phyloP scores from a whole-genome alignment of 2,329 filamentous ascomycete genomes.

The Colletotrichum noveboracense region DNA sequence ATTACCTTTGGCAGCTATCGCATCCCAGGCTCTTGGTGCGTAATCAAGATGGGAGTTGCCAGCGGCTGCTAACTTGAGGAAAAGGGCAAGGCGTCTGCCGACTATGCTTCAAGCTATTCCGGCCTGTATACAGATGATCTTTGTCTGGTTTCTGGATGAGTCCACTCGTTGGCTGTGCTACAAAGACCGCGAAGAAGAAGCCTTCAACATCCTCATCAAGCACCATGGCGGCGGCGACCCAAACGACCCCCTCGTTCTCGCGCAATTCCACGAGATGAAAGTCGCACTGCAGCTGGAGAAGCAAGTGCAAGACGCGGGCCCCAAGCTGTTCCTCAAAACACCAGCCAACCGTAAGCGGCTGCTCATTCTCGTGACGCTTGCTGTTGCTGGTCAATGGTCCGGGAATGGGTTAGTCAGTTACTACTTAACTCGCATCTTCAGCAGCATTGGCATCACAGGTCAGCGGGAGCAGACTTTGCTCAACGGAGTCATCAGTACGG shows the following conservation, averaged over 20 bases:
- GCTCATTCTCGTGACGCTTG: slow-evolving; percentile 26
- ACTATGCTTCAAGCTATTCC: not conserved
- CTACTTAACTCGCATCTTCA: slow-evolving; percentile 41
- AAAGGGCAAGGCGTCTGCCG: not conserved
- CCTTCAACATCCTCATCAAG: slow-evolving; percentile 32
- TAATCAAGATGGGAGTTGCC: too few relatives aligned
- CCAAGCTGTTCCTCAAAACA: slow-evolving; percentile 23
- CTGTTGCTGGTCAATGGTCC: slow-evolving; percentile 29
- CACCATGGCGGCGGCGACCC: slow-evolving; percentile 60
- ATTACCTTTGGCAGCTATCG: slow-evolving; percentile 35
- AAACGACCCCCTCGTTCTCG: slow-evolving; percentile 52
- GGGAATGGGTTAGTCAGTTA: slow-evolving; percentile 38
- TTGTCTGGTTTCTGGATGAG: slow-evolving; percentile 26
- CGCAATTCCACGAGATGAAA: slow-evolving; percentile 36
- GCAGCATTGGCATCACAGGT: slow-evolving; percentile 30
- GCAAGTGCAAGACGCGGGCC: not conserved
- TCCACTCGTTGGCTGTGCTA: slow-evolving; percentile 36
- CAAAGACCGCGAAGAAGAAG: slow-evolving; percentile 34
- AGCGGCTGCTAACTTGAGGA: too few relatives aligned
- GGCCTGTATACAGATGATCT: not conserved
- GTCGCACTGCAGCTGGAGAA: not conserved
- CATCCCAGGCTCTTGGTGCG: not conserved
- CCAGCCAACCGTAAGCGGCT: slow-evolving; percentile 29
- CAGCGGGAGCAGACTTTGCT: slow-evolving; percentile 41
- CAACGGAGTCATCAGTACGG: slow-evolving; percentile 32